Percentiles rank a stretch among this genome's conserved stretches.
Conservation (phyloP, 2,329 filamentous ascomycete genomes). For the Lachnellula hyalina region DNA sequence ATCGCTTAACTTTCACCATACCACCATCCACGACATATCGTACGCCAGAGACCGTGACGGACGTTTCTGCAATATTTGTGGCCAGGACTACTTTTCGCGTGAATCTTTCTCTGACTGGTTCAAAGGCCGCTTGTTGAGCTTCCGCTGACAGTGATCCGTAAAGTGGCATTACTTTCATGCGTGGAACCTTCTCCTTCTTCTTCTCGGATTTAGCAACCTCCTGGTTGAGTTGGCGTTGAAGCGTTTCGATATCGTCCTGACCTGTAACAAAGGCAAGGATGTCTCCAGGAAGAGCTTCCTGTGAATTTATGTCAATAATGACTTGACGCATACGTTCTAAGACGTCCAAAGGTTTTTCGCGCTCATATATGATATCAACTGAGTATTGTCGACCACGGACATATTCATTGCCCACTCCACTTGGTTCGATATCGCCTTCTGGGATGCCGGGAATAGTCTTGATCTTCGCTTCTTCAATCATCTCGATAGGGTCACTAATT, state of each 20-base stretch:
- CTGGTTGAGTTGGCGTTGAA: conserved; percentile 71
- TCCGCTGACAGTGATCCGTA: conserved; percentile 87
- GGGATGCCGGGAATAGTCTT: conserved; percentile 1
- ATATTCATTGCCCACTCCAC: conserved; percentile 36
- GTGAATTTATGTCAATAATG: conserved; percentile 80
- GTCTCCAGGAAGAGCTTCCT: conserved; percentile 88
- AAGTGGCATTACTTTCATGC: conserved; percentile 67
- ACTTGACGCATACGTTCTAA: conserved; percentile 68
- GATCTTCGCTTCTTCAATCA: neutral
- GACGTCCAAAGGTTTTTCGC: neutral
- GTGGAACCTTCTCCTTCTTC: conserved; percentile 68
- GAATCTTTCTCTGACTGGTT: conserved; percentile 61
- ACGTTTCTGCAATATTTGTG: conserved; percentile 98
- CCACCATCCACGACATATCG: conserved; percentile 88
- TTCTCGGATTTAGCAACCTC: conserved; percentile 48
- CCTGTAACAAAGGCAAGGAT: conserved; percentile 89
- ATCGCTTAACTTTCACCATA: conserved; percentile 92
- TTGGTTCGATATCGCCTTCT: conserved; percentile 14
- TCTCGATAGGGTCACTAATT: conserved; percentile 14
- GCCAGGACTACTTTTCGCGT: conserved; percentile 87
- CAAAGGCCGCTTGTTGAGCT: conserved; percentile 81
- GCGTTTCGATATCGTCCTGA: conserved; percentile 83
- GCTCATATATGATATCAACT: conserved; percentile 48
- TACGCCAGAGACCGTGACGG: conserved; percentile 90
- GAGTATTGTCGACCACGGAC: conserved; percentile 86